These are phyloP conservation scores for Saccharomycopsis babjevae DNA, from an alignment of 805 yeast species.

Conservation along the genomic window DNA sequence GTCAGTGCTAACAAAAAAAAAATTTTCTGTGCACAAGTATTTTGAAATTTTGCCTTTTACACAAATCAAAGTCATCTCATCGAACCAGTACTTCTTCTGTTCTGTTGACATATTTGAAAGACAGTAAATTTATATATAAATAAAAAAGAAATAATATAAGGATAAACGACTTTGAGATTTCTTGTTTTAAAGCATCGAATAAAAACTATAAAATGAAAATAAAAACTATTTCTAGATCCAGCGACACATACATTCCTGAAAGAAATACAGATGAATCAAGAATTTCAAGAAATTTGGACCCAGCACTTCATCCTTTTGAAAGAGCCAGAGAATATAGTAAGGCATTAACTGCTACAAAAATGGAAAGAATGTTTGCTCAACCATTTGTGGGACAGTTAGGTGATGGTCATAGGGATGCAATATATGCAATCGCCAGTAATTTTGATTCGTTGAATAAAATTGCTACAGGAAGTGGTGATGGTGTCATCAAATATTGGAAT, in stretches of 20 bases:
- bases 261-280: slow-evolving; percentile 82
- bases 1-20: too few species aligned
- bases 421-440: slow-evolving; percentile 78
- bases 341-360: slow-evolving; percentile 88
- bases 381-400: slow-evolving; percentile 96
- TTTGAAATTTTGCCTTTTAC: too few species aligned
- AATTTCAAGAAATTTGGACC: slow-evolving; percentile 80
- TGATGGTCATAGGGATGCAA: slow-evolving; percentile 90
- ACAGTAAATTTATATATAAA: too few species aligned
- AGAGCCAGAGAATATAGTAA: slow-evolving; percentile 93
- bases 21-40: too few species aligned
- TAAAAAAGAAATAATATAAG: too few species aligned
- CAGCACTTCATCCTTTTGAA: slow-evolving; percentile 94
- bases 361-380: slow-evolving; percentile 95
- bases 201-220: slow-evolving; percentile 45
- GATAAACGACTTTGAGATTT: too few species aligned
- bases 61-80: too few species aligned
- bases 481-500: slow-evolving; percentile 91
- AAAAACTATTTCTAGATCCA: slow-evolving; percentile 78
- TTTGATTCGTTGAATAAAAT: slow-evolving; percentile 56
- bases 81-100: too few species aligned
- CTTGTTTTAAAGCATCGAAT: too few species aligned
- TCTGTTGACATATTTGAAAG: too few species aligned
- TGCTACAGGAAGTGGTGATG: slow-evolving; percentile 94
- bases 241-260: slow-evolving; percentile 89